Evolutionary conservation across 371 early-diverging fungal species (phyloP).

Genomic region (Syncephalastrum racemosum): DNA sequence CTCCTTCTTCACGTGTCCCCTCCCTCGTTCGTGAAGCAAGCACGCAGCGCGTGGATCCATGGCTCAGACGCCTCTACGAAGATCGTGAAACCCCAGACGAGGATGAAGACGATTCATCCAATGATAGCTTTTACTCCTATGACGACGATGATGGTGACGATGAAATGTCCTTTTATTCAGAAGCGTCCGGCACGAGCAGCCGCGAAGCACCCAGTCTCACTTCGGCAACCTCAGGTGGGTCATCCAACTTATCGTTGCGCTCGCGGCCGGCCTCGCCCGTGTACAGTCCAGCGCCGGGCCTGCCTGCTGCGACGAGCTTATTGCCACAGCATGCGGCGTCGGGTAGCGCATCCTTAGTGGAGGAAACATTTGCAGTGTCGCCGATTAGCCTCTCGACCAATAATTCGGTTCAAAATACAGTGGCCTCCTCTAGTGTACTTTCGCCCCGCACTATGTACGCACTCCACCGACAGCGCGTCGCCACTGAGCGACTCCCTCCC

Average conservation of each 20-base stretch:
- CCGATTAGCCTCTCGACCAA: conserved; percentile 7
- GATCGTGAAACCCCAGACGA: background rate
- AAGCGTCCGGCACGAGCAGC: conserved; percentile 14
- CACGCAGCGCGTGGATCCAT: conserved; percentile 4
- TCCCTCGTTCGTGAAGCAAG: conserved; percentile 1
- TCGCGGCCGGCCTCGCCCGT: conserved; percentile 40
- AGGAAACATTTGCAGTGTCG: conserved; percentile 25
- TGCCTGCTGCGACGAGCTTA: conserved; percentile 36
- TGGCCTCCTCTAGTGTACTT: conserved; percentile 9
- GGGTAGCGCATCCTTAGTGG: conserved; percentile 13
- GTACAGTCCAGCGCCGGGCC: conserved; percentile 35
- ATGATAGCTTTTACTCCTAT: background rate
- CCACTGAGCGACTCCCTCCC: conserved; percentile 1
- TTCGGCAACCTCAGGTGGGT: conserved; percentile 26
- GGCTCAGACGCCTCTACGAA: background rate
- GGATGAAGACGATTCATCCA: background rate
- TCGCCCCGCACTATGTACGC: conserved; percentile 7
- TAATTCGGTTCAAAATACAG: conserved; percentile 4
- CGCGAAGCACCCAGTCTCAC: conserved; percentile 35
- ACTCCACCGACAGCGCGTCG: conserved; percentile 5
- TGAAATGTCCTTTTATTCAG: conserved; percentile 25
- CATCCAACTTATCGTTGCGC: conserved; percentile 25
- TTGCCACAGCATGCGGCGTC: conserved; percentile 17
- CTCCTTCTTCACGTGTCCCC: conserved; percentile 3
- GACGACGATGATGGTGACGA: conserved; percentile 16